Evolutionary conservation across 148 eudicot genomes (phyloP).

Genomic region (Pharnaceum exiguum): DNA sequence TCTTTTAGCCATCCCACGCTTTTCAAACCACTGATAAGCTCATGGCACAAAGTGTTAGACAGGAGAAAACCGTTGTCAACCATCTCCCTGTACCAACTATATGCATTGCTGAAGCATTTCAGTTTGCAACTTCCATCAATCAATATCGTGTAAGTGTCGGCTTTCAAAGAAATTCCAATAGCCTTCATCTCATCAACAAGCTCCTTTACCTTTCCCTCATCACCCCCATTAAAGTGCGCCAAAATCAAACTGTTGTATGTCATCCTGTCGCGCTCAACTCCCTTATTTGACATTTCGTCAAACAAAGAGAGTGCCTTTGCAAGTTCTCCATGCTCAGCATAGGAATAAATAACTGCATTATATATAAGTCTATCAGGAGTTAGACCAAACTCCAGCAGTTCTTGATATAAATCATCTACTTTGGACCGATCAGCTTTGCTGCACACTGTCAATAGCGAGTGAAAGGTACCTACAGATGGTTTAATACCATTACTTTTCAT

Average conservation of each 20-base stretch:
- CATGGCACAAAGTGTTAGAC: constrained; percentile 33
- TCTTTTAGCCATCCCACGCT: constrained; percentile 55
- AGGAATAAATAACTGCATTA: constrained; percentile 58
- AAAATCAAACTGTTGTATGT: constrained; percentile 66
- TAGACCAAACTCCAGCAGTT: constrained; percentile 44
- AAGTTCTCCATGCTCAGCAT: constrained; percentile 48
- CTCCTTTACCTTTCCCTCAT: constrained; percentile 36
- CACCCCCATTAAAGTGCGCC: constrained; percentile 45
- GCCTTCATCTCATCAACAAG: constrained; percentile 62
- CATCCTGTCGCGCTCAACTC: constrained; percentile 55
- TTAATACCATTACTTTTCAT: constrained; percentile 58
- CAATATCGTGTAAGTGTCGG: constrained; percentile 58
- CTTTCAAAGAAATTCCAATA: constrained; percentile 45
- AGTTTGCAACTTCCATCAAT: constrained; percentile 56
- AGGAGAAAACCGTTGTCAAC: constrained; percentile 41
- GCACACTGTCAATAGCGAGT: constrained; percentile 43
- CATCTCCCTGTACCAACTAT: constrained; percentile 71
- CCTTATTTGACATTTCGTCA: constrained; percentile 47
- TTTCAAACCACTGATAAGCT: constrained; percentile 64
- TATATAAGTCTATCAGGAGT: constrained; percentile 60
- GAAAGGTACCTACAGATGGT: constrained; percentile 62
- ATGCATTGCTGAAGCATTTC: constrained; percentile 43
- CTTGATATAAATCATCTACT: constrained; percentile 48
- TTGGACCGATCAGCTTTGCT: constrained; percentile 24
- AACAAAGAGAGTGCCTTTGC: constrained; percentile 38